Conservation (phyloP, 768 basidiomycete species). For the Lactarius hatsudake region DNA sequence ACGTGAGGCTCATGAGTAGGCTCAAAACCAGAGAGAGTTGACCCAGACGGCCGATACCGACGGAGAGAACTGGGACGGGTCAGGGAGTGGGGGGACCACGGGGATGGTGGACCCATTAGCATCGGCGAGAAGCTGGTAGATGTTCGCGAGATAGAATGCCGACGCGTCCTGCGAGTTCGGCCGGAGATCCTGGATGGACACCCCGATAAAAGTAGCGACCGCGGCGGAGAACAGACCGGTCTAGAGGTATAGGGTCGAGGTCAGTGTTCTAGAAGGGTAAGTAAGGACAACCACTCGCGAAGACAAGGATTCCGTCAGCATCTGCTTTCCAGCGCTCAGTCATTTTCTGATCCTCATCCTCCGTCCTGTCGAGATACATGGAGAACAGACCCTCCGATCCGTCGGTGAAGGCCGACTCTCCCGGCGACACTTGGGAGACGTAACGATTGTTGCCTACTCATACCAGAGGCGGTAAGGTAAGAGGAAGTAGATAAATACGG, state of each 20-base stretch:
- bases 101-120: neutral
- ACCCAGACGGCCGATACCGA: conserved; percentile 1
- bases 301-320: conserved; percentile 16
- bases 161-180: neutral
- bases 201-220: neutral
- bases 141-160: neutral
- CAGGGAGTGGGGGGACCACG: neutral
- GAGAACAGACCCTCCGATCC: conserved; percentile 9
- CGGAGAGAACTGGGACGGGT: conserved; percentile 8
- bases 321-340: conserved; percentile 11
- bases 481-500: neutral
- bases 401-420: conserved; percentile 1
- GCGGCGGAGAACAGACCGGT: conserved; percentile 13
- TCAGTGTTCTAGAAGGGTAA: neutral
- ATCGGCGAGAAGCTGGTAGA: conserved; percentile 8
- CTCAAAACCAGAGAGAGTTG: conserved; percentile 19
- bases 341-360: neutral
- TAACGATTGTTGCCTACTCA: neutral
- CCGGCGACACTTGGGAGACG: neutral
- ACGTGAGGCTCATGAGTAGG: conserved; percentile 9
- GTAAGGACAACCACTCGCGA: neutral
- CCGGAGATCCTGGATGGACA: conserved; percentile 11
- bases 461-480: neutral
- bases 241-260: neutral
- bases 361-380: conserved; percentile 12